Evolutionary conservation across 306 rosid species (phyloP).

Genomic region (Dalbergia cultrata): DNA sequence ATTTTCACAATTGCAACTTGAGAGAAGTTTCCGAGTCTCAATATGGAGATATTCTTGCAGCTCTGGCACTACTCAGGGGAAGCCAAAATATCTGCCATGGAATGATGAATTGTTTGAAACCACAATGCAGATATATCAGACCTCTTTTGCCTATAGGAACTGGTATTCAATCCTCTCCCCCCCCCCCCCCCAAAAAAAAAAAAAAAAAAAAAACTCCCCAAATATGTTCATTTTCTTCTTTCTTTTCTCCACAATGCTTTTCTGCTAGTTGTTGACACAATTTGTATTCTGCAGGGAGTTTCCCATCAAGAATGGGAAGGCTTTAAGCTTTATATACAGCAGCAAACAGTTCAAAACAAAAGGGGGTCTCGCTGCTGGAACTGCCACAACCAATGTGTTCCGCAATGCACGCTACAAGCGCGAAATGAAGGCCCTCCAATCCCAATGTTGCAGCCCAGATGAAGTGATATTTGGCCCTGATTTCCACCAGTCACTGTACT

Average conservation of each 20-base stretch:
- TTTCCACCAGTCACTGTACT: constrained; percentile 84
- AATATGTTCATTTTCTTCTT: background rate
- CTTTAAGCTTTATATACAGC: constrained; percentile 78
- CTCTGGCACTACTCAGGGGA: constrained; percentile 97
- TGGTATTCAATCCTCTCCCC: constrained; percentile 51
- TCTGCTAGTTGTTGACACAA: constrained; percentile 1
- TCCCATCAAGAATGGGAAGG: constrained; percentile 84
- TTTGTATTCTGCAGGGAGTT: constrained; percentile 65
- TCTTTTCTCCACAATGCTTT: background rate
- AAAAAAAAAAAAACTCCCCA: too few relatives aligned
- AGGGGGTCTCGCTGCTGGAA: constrained; percentile 87
- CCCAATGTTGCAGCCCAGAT: constrained; percentile 86
- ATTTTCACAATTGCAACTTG: background rate
- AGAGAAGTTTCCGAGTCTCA: constrained; percentile 21
- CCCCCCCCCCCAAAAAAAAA: background rate
- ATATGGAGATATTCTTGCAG: constrained; percentile 56
- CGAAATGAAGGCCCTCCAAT: constrained; percentile 70
- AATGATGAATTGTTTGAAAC: constrained; percentile 84
- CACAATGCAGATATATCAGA: constrained; percentile 80
- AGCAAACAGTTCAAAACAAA: constrained; percentile 83
- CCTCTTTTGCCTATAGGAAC: constrained; percentile 94
- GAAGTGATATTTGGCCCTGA: constrained; percentile 94
- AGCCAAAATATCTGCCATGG: constrained; percentile 90
- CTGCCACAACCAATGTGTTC: constrained; percentile 87
- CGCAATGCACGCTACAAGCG: constrained; percentile 56